Conservation (phyloP, 768 basidiomycete species). For the Mycena pura region DNA sequence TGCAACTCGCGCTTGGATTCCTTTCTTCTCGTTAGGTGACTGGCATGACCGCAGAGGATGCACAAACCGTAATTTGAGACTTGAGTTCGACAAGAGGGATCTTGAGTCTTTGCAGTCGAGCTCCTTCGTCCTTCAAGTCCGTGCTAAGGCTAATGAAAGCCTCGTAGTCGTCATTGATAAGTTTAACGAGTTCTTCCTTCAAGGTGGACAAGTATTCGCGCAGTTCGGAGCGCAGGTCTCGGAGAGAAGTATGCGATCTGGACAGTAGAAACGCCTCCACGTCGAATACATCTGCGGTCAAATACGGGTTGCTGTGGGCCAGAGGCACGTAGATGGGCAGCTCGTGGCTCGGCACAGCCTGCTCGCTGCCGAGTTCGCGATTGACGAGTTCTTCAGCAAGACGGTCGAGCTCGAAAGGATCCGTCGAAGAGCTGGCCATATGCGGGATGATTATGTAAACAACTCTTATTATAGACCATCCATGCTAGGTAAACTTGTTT, state of each 20-base stretch:
- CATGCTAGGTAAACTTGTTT: too few species aligned
- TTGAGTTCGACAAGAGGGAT: slow-evolving; percentile 70
- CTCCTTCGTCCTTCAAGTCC: slow-evolving; percentile 86
- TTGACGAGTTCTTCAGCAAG: slow-evolving; percentile 74
- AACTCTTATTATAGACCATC: too few species aligned
- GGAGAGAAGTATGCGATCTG: slow-evolving; percentile 82
- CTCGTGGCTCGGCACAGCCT: slow-evolving; percentile 43
- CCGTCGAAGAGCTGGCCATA: slow-evolving; percentile 31
- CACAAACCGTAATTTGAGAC: slow-evolving; percentile 70
- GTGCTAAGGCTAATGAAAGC: slow-evolving; percentile 97
- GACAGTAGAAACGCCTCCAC: slow-evolving; percentile 90
- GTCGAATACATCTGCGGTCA: slow-evolving; percentile 73
- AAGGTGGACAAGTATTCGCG: slow-evolving; percentile 82
- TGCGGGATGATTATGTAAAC: neutral
- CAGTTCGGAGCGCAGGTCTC: slow-evolving; percentile 87
- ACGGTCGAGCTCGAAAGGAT: slow-evolving; percentile 73
- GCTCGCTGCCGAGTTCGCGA: slow-evolving; percentile 49
- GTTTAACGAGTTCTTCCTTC: slow-evolving; percentile 92
- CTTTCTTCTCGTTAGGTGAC: slow-evolving; percentile 38
- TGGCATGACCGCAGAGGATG: neutral
- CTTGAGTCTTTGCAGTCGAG: slow-evolving; percentile 70
- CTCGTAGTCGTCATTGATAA: slow-evolving; percentile 98
- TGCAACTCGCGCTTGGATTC: slow-evolving; percentile 69
- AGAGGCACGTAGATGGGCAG: slow-evolving; percentile 75
- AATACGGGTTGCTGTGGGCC: slow-evolving; percentile 78